These are phyloP conservation scores for Aureobasidium sp. DNA, from an alignment of 2,329 filamentous ascomycete species.

Conservation along the genomic window DNA sequence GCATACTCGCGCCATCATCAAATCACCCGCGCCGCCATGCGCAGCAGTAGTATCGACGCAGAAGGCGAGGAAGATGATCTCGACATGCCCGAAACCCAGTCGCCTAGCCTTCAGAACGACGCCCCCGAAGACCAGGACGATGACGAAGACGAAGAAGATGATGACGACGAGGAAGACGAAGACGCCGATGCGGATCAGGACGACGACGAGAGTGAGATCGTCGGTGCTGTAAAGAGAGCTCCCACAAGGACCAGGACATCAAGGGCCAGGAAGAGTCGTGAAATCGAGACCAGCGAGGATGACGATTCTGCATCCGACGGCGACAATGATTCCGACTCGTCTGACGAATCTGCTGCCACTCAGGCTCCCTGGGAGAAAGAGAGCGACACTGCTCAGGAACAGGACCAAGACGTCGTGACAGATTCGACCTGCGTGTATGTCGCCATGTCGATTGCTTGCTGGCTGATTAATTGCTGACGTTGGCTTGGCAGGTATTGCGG, in stretches of 20 bases:
- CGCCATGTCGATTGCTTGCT: background rate
- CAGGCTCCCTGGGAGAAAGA: constrained; percentile 46
- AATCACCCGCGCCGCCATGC: background rate
- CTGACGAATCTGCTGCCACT: constrained; percentile 26
- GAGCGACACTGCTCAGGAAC: constrained; percentile 47
- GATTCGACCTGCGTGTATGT: constrained; percentile 58
- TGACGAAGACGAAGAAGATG: constrained; percentile 36
- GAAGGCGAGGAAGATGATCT: constrained; percentile 25
- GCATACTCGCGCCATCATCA: background rate
- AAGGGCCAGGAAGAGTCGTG: constrained; percentile 23
- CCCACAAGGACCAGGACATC: constrained; percentile 16
- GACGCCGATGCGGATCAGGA: constrained; percentile 30
- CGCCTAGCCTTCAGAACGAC: constrained; percentile 32
- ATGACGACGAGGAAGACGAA: constrained; percentile 22
- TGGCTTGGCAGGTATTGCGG: constrained; percentile 62
- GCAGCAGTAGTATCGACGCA: constrained; percentile 13
- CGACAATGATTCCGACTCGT: constrained; percentile 19
- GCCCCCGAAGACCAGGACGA: constrained; percentile 38
- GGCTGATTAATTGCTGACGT: background rate
- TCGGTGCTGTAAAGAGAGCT: constrained; percentile 29
- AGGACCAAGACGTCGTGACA: constrained; percentile 44
- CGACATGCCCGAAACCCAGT: constrained; percentile 24
- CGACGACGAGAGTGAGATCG: constrained; percentile 37
- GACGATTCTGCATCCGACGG: constrained; percentile 17
- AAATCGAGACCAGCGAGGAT: constrained; percentile 19